Conservation (phyloP, 805 yeast genomes). For the Geotrichum ghanense region DNA sequence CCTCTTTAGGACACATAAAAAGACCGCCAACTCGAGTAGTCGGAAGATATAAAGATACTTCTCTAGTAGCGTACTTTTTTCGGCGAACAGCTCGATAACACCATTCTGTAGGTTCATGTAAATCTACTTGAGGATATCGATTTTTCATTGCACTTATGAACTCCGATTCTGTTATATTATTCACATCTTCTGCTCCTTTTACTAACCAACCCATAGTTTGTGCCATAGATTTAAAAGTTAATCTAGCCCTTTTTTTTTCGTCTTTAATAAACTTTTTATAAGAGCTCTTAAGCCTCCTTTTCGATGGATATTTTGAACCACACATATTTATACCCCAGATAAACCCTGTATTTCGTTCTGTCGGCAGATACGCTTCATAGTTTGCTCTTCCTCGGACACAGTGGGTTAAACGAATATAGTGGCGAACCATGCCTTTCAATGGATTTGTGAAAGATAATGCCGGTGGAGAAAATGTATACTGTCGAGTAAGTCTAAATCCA, state of each 20-base stretch:
- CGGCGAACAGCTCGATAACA: conserved; percentile 54
- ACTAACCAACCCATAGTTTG: conserved; percentile 3
- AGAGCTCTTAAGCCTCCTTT: neutral
- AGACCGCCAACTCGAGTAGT: conserved; percentile 53
- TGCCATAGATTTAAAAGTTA: neutral
- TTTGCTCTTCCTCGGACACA: conserved; percentile 41
- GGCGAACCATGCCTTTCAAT: conserved; percentile 21
- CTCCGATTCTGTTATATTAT: conserved; percentile 6
- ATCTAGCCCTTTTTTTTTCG: neutral
- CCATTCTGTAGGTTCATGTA: conserved; percentile 15
- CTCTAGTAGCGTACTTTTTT: conserved; percentile 39
- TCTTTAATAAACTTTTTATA: neutral
- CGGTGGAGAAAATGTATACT: conserved; percentile 34
- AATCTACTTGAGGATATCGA: conserved; percentile 13
- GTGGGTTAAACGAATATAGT: conserved; percentile 36
- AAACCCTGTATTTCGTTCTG: conserved; percentile 30
- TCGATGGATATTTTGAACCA: neutral
- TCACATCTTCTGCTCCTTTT: neutral
- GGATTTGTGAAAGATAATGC: neutral
- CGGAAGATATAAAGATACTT: conserved; percentile 39
- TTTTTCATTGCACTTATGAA: conserved; percentile 10
- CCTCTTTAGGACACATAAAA: conserved; percentile 33
- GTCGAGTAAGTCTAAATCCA: conserved; percentile 45
- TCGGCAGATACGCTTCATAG: conserved; percentile 30
- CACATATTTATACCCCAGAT: conserved; percentile 32